Conservation (phyloP, 306 rosid genomes). For the Cyclanthera cordifolia region DNA sequence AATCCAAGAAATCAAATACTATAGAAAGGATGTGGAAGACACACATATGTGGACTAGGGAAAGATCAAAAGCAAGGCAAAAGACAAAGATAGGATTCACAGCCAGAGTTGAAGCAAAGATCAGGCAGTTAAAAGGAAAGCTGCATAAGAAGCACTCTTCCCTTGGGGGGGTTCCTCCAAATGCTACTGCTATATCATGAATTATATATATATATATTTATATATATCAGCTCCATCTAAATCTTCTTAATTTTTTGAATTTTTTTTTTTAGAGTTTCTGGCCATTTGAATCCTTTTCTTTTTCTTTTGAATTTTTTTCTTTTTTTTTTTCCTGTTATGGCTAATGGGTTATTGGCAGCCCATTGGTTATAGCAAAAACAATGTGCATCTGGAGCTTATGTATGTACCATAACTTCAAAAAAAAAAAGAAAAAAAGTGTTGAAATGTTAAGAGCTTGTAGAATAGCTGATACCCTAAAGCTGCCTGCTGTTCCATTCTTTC, state of each 20-base stretch:
- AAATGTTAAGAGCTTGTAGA: slow-evolving; percentile 15
- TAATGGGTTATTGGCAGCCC: slow-evolving; percentile 1
- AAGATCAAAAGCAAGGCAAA: slow-evolving; percentile 76
- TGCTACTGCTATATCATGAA: slow-evolving; percentile 15
- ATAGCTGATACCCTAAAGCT: slow-evolving; percentile 9
- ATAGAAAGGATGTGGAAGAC: slow-evolving; percentile 75
- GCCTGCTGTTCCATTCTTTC: slow-evolving; percentile 8
- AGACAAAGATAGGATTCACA: slow-evolving; percentile 85
- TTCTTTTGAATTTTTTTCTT: too few species aligned
- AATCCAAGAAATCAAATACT: slow-evolving; percentile 73
- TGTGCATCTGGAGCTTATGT: slow-evolving; percentile 3
- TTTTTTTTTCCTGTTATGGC: neutral
- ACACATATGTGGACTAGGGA: slow-evolving; percentile 79
- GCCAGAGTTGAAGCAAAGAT: slow-evolving; percentile 97
- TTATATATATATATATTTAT: too few species aligned
- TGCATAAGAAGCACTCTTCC: slow-evolving; percentile 57
- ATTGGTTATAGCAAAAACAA: slow-evolving; percentile 6
- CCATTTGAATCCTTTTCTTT: slow-evolving; percentile 3
- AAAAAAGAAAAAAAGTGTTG: neutral
- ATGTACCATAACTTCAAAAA: slow-evolving; percentile 9
- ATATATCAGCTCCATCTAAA: neutral
- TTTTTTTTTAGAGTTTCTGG: slow-evolving; percentile 12
- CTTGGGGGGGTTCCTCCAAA: slow-evolving; percentile 1
- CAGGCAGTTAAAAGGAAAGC: slow-evolving; percentile 55
- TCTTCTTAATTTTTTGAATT: neutral